Base-by-base conservation (phyloP, 768 basidiomycete species). In the Hypsizygus marmoreus region DNA sequence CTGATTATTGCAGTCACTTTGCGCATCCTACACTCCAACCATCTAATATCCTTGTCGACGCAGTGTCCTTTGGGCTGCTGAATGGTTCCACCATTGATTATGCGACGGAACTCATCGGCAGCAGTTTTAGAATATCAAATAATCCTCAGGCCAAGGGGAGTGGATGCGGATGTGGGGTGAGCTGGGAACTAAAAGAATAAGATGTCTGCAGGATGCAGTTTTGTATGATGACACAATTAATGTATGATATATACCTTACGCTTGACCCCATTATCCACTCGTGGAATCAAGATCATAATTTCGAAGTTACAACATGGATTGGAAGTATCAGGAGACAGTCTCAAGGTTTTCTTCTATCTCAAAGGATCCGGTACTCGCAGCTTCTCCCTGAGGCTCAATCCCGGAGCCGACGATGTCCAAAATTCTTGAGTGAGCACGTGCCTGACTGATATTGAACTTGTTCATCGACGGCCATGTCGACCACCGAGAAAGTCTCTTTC, bases 151-250 rank as follows among this genome's bases (percentile, higher is more conserved):
- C 95, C 0, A 86, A 91, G 54, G 91, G 91, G 2, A 81, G 79
- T 34, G 91, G 91, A 0, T 98, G 95, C 51, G 95, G 95, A 1
- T 99, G 95, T 58, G 95, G 95, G 12, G 85, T 97, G 16, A 95
- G 92, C 60, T 97, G 92, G 94, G 93, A 95, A 61, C 72, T 91
- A 45, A 90, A 91, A 60, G 68, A 69, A 35, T 72, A 56, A 52
- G 42, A 46, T 33, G 16, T 20, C n/a, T 16, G 31, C 31, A 25
- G 17, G 14, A 23, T n/a, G 14, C 12, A 30, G 25, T 0, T 20
- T 37, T 13, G 1, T 29, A 12, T 9, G 9, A 25, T 26, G 29
- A 39, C 23, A 40, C 22, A 41, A 19, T 41, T 19, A 25, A 40
- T 26, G 16, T 43, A 22, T 20, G 12, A 8, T 17, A 28, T 48